A percentile compares a stretch with the other conserved stretches of the same genome.
phyloP scores from a whole-genome alignment of 2,329 filamentous ascomycete species.

The Fusarium tjaetaba region DNA sequence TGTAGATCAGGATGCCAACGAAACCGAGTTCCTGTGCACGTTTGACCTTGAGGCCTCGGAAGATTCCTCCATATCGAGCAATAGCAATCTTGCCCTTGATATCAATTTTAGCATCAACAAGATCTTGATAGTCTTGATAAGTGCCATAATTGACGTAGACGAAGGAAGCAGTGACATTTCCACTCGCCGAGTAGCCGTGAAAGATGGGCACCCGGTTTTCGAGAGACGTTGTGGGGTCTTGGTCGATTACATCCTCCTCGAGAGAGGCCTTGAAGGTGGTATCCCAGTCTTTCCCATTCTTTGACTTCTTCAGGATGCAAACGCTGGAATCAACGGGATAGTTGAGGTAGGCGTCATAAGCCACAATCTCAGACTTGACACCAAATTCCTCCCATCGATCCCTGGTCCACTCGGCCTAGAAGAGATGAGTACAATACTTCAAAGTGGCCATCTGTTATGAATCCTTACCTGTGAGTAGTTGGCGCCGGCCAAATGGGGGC shows the following conservation, averaged over 20 bases:
- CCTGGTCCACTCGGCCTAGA: constrained; percentile 76
- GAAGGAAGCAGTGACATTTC: constrained; percentile 88
- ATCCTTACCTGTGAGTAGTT: constrained; percentile 73
- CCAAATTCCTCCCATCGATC: constrained; percentile 79
- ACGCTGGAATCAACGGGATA: constrained; percentile 78
- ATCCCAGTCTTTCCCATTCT: constrained; percentile 57
- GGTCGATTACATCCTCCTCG: constrained; percentile 83
- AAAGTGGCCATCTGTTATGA: no score
- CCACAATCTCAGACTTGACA: constrained; percentile 68
- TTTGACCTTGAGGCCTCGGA: constrained; percentile 92
- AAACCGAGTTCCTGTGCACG: constrained; percentile 90
- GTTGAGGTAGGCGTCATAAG: constrained; percentile 83
- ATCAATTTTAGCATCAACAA: constrained; percentile 77
- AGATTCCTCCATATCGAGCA: constrained; percentile 85
- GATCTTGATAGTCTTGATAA: constrained; percentile 84
- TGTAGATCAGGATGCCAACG: constrained; percentile 85
- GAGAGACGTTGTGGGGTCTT: constrained; percentile 81
- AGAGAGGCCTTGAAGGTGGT: constrained; percentile 82
- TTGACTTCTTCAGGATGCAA: constrained; percentile 65
- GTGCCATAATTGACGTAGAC: constrained; percentile 95
- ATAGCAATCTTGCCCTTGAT: constrained; percentile 88
- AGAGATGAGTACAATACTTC: constrained; percentile 11
- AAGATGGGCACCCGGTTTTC: constrained; percentile 84
- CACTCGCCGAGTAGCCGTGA: constrained; percentile 92
- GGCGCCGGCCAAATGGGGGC: constrained; percentile 79